phyloP scores from a whole-genome alignment of 495 filamentous ascomycete species.

The Penicillium argentinense region DNA sequence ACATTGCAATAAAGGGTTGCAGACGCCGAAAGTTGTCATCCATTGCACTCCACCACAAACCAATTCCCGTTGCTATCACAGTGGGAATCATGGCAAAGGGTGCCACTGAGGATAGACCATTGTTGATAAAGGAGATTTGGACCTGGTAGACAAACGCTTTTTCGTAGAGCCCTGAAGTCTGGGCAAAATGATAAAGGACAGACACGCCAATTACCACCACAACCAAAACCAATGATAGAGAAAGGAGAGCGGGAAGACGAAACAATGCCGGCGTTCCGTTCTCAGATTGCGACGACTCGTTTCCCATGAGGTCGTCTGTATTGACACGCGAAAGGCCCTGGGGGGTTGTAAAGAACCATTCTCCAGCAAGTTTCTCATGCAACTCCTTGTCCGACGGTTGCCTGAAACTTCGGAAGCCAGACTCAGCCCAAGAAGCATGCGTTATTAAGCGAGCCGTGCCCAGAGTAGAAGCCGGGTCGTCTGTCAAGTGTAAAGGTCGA shows the following conservation, averaged over 20 bases:
- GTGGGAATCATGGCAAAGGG: conserved; percentile 35
- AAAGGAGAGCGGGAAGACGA: conserved; percentile 19
- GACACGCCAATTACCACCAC: conserved; percentile 21
- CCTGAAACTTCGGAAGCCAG: conserved; percentile 5
- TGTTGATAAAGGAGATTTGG: conserved; percentile 22
- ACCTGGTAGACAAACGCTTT: conserved; percentile 33
- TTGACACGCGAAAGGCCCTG: conserved; percentile 3
- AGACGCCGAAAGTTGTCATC: conserved; percentile 33
- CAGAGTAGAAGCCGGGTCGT: conserved; percentile 15
- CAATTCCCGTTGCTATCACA: conserved; percentile 27
- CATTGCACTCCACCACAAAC: conserved; percentile 40
- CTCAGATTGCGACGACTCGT: conserved; percentile 5
- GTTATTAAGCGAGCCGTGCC: conserved; percentile 12
- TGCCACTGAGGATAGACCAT: conserved; percentile 23
- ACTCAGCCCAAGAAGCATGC: background rate
- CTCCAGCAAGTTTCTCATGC: conserved; percentile 1
- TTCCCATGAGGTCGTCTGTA: background rate
- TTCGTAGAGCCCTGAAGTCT: conserved; percentile 24
- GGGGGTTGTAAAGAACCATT: conserved; percentile 13
- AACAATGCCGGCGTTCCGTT: conserved; percentile 24
- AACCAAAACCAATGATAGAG: conserved; percentile 10
- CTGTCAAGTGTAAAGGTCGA: conserved; percentile 19
- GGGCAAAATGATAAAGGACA: conserved; percentile 27
- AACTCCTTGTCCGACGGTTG: conserved; percentile 15
- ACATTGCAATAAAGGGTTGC: conserved; percentile 35